These are phyloP conservation scores for Plasmodium coatneyi DNA, from an alignment of 169 alveolate genomes.

Conservation along the genomic window DNA sequence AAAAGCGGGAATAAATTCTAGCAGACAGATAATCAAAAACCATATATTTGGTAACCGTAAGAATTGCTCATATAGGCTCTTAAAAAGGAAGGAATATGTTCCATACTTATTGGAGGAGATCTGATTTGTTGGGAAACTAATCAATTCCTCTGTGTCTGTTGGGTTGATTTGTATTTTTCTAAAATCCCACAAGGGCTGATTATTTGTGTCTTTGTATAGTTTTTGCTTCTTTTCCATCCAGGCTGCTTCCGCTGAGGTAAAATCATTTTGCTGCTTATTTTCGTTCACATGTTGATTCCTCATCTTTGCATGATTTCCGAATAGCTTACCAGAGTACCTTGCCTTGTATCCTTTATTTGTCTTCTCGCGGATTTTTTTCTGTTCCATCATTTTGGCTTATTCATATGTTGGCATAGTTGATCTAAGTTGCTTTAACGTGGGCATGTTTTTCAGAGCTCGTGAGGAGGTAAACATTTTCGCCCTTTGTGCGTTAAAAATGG, in stretches of 20 bases:
- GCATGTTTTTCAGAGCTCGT: background rate
- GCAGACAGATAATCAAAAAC: conserved; percentile 64
- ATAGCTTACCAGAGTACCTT: conserved; percentile 38
- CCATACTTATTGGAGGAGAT: conserved; percentile 57
- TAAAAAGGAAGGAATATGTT: conserved; percentile 78
- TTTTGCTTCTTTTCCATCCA: conserved; percentile 80
- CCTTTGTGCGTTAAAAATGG: background rate
- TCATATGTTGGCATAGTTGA: background rate
- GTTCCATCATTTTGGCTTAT: conserved; percentile 18
- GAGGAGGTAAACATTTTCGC: conserved; percentile 7
- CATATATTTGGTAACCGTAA: conserved; percentile 70
- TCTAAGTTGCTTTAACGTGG: background rate
- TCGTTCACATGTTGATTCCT: conserved; percentile 29
- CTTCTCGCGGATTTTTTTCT: conserved; percentile 18
- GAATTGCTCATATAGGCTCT: conserved; percentile 72
- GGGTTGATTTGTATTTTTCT: conserved; percentile 84
- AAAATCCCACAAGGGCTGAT: conserved; percentile 86
- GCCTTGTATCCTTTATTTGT: conserved; percentile 14
- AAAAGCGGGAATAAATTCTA: conserved; percentile 75
- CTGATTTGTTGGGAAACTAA: conserved; percentile 79
- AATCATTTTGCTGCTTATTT: conserved; percentile 57
- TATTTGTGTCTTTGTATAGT: conserved; percentile 81
- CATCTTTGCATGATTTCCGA: conserved; percentile 22
- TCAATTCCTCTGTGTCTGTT: conserved; percentile 77
- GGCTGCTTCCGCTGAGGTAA: conserved; percentile 76